These are phyloP conservation scores for Stipa capillata DNA, from an alignment of 176 grass and related monocot species.

Conservation along the genomic window DNA sequence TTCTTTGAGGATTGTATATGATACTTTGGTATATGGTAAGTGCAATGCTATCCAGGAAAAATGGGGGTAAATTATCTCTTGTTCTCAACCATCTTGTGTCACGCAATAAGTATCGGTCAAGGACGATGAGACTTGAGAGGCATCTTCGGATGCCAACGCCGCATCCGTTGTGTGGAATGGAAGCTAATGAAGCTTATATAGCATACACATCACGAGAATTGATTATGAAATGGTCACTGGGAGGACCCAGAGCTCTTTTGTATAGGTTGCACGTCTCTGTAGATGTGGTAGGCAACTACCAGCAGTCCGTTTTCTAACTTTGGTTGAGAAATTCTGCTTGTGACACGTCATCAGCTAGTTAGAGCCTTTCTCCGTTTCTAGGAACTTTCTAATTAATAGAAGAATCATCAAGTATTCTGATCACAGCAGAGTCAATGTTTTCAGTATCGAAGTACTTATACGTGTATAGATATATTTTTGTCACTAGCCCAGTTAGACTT, in stretches of 20 bases:
- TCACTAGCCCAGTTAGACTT: neutral
- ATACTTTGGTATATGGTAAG: no score
- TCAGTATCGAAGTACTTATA: neutral
- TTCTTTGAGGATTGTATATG: no score
- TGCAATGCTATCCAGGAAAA: no score
- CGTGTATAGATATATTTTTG: no score
- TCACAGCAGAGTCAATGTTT: neutral
- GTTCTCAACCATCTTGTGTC: neutral
- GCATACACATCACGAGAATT: neutral
- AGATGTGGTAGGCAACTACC: slow-evolving; percentile 14
- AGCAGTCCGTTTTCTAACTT: neutral
- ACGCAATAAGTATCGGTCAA: neutral
- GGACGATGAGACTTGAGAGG: neutral
- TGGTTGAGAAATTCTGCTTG: neutral
- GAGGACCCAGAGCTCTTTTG: neutral
- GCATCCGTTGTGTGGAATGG: neutral
- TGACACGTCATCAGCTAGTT: neutral
- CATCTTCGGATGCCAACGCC: neutral
- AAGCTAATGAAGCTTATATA: neutral
- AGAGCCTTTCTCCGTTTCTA: neutral
- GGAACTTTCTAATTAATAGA: neutral
- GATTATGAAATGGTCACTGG: neutral
- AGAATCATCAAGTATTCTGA: neutral
- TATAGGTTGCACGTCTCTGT: slow-evolving; percentile 38
- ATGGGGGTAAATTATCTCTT: neutral